Percentiles rank a stretch among this genome's conserved stretches.
These are phyloP conservation scores for Bruguiera gymnorhiza DNA, from an alignment of 345 rosid species.

Conservation along the genomic window DNA sequence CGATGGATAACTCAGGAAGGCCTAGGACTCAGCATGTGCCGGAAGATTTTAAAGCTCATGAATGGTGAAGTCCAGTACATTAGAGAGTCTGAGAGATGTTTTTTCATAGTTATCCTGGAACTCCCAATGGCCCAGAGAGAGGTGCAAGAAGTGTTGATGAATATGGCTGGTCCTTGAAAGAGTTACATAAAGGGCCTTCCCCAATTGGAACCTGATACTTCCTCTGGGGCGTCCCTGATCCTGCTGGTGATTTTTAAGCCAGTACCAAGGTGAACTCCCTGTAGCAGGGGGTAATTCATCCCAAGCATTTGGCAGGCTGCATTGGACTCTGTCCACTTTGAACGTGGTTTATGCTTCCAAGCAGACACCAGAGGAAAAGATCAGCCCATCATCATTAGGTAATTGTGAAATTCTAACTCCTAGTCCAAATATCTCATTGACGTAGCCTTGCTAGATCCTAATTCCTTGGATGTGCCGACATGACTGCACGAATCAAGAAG, in stretches of 20 bases:
- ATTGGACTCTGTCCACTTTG: neutral
- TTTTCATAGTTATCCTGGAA: conserved; percentile 66
- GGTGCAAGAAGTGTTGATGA: conserved; percentile 34
- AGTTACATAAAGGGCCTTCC: conserved; percentile 7
- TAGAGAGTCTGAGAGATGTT: conserved; percentile 72
- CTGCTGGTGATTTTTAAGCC: neutral
- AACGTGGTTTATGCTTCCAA: neutral
- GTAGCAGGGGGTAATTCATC: neutral
- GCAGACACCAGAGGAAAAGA: neutral
- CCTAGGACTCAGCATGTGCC: conserved; percentile 86
- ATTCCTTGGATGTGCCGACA: neutral
- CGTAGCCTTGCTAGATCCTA: conserved; percentile 1
- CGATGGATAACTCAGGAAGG: conserved; percentile 84
- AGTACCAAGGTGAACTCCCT: conserved; percentile 3
- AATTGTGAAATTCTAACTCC: neutral
- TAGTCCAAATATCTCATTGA: neutral
- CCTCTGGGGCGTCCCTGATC: neutral
- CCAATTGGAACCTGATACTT: conserved; percentile 16
- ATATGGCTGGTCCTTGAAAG: conserved; percentile 9
- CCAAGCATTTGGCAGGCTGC: neutral
- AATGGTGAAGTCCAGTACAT: conserved; percentile 88
- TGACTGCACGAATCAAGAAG: neutral
- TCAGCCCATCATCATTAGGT: neutral
- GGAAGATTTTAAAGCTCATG: conserved; percentile 86
- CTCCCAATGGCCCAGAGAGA: conserved; percentile 46